A percentile compares a stretch with the other conserved stretches of the same genome.
These are phyloP conservation scores for Peniophora sp. DNA, from an alignment of 1,284 basidiomycete species.

Conservation along the genomic window DNA sequence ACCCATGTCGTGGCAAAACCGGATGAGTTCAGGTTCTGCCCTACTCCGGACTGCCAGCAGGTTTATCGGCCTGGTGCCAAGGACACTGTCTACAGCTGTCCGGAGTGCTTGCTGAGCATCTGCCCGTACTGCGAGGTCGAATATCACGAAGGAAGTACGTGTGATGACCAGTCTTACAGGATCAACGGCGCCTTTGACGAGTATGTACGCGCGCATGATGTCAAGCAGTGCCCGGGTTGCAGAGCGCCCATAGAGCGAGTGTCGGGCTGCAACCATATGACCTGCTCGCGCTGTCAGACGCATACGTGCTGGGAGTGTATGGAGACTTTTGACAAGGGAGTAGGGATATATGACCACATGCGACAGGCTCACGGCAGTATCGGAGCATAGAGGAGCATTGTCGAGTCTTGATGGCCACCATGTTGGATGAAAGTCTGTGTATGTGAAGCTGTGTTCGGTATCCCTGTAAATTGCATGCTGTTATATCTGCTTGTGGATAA, in stretches of 20 bases:
- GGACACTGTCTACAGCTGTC: constrained; percentile 55
- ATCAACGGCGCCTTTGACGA: constrained; percentile 45
- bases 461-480: too few species aligned
- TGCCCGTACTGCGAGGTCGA: constrained; percentile 60
- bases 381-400: too few species aligned
- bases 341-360: constrained; percentile 60
- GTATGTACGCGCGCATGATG: constrained; percentile 51
- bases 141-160: constrained; percentile 57
- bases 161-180: constrained; percentile 42
- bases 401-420: too few species aligned
- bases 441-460: too few species aligned
- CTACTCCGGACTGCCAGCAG: constrained; percentile 66
- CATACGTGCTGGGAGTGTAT: constrained; percentile 75
- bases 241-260: constrained; percentile 55
- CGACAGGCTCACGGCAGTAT: constrained; percentile 32
- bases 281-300: constrained; percentile 57
- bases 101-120: constrained; percentile 59
- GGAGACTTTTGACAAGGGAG: constrained; percentile 50
- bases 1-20: constrained; percentile 47
- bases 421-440: too few species aligned
- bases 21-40: constrained; percentile 60
- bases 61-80: constrained; percentile 48
- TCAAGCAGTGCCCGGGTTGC: constrained; percentile 67
- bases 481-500: too few species aligned
- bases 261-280: constrained; percentile 74